Evolutionary conservation across 805 yeast genomes (phyloP).

Genomic region (Teunomyces aglyptinius): DNA sequence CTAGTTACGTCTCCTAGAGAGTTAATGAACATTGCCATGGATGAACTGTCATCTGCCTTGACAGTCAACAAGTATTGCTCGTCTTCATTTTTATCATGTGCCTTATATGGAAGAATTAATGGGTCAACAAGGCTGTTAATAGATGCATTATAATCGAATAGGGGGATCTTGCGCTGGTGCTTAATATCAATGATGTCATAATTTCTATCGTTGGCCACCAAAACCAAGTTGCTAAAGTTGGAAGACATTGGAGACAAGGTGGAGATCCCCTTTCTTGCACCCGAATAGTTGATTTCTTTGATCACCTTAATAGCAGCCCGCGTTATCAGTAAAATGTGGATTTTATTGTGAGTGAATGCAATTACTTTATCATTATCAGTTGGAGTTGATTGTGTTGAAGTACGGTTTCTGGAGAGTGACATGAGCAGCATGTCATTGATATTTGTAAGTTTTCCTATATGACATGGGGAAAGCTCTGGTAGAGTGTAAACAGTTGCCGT

Average conservation of each 20-base stretch:
- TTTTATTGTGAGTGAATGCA: slow-evolving; percentile 27
- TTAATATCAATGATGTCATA: slow-evolving; percentile 40
- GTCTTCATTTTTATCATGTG: slow-evolving; percentile 16
- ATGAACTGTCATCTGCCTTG: slow-evolving; percentile 28
- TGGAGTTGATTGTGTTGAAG: neutral
- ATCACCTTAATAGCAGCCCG: slow-evolving; percentile 28
- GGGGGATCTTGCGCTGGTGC: slow-evolving; percentile 30
- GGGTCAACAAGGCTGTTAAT: slow-evolving; percentile 16
- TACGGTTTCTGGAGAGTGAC: neutral
- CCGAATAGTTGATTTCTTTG: slow-evolving; percentile 31
- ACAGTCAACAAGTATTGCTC: slow-evolving; percentile 32
- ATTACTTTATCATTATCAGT: slow-evolving; percentile 24
- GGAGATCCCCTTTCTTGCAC: slow-evolving; percentile 27
- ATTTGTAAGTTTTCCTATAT: slow-evolving; percentile 35
- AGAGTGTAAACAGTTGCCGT: slow-evolving; percentile 25
- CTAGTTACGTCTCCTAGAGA: slow-evolving; percentile 39
- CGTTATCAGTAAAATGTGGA: slow-evolving; percentile 30
- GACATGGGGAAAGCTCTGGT: slow-evolving; percentile 40
- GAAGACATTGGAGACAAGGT: slow-evolving; percentile 24
- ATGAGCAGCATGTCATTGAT: slow-evolving; percentile 27
- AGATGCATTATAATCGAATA: slow-evolving; percentile 28
- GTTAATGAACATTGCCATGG: slow-evolving; percentile 42
- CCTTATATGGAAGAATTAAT: slow-evolving; percentile 19
- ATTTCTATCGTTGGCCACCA: slow-evolving; percentile 31
- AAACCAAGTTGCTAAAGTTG: slow-evolving; percentile 28